These are phyloP conservation scores for Nectriaceae sp. DNA, from an alignment of 2,329 filamentous ascomycete genomes.

Conservation along the genomic window DNA sequence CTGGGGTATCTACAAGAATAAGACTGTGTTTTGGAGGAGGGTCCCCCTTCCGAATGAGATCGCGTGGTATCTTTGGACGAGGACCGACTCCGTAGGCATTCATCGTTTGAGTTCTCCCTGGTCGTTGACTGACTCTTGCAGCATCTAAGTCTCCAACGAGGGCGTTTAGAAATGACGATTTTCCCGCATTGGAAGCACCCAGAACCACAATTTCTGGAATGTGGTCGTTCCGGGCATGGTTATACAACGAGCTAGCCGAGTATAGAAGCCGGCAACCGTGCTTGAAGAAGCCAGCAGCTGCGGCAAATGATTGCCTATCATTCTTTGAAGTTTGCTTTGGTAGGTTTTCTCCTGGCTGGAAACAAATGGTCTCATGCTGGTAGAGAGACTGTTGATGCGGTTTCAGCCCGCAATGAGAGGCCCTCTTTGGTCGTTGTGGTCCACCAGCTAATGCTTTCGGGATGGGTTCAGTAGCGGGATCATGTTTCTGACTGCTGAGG, in stretches of 20 bases:
- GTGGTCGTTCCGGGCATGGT: slow-evolving; percentile 52
- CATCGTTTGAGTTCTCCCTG: slow-evolving; percentile 56
- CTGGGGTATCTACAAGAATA: slow-evolving; percentile 53
- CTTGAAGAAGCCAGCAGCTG: slow-evolving; percentile 36
- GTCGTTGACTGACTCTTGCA: slow-evolving; percentile 51
- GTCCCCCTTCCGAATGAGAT: slow-evolving; percentile 35
- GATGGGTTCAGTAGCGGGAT: neutral
- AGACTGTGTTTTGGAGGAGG: slow-evolving; percentile 48
- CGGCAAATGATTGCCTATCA: slow-evolving; percentile 26
- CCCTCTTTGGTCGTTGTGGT: slow-evolving; percentile 6
- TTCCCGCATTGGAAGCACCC: slow-evolving; percentile 87
- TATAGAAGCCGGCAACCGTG: slow-evolving; percentile 46
- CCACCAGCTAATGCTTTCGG: slow-evolving; percentile 8
- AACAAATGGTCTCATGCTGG: slow-evolving; percentile 25
- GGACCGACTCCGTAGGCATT: slow-evolving; percentile 59
- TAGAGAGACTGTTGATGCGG: slow-evolving; percentile 19
- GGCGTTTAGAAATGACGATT: slow-evolving; percentile 85
- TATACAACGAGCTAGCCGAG: slow-evolving; percentile 48
- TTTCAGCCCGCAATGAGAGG: slow-evolving; percentile 19
- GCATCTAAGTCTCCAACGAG: slow-evolving; percentile 57
- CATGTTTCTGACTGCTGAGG: neutral
- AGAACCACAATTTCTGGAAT: slow-evolving; percentile 72
- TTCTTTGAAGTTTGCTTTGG: slow-evolving; percentile 18
- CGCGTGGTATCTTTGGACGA: slow-evolving; percentile 29
- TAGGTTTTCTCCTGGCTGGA: slow-evolving; percentile 9